A percentile compares a stretch with the other conserved stretches of the same genome.
These are phyloP conservation scores for Exophiala bonariae DNA, from an alignment of 2,329 filamentous ascomycete species.

Conservation along the genomic window DNA sequence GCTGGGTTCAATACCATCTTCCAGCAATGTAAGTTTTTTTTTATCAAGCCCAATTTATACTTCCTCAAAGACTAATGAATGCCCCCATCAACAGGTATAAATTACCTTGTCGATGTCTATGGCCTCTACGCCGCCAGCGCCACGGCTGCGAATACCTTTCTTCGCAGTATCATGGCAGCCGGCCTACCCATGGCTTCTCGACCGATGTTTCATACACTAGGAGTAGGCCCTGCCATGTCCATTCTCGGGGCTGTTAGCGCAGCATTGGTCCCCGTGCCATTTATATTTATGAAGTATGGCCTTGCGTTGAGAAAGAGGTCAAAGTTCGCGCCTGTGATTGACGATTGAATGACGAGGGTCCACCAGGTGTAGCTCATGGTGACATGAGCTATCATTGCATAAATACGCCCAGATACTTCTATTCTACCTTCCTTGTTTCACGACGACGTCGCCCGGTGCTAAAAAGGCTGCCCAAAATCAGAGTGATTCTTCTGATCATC, in stretches of 20 bases:
- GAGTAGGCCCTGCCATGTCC: slow-evolving; percentile 43
- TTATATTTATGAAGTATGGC: slow-evolving; percentile 47
- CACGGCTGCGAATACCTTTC: slow-evolving; percentile 44
- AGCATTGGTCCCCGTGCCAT: slow-evolving; percentile 44
- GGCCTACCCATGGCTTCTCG: slow-evolving; percentile 37
- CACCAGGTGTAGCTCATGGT: background rate
- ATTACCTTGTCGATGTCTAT: slow-evolving; percentile 46
- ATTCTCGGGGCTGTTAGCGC: slow-evolving; percentile 44
- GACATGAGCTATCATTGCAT: too few relatives aligned
- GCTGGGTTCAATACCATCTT: slow-evolving; percentile 44
- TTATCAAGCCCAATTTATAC: too few relatives aligned
- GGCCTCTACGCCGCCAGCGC: slow-evolving; percentile 42
- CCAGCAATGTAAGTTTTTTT: slow-evolving; percentile 36
- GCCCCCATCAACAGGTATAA: slow-evolving; percentile 39
- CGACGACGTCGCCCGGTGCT: slow-evolving; percentile 1
- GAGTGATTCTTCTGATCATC: background rate
- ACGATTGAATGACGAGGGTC: slow-evolving; percentile 1
- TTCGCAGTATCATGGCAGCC: slow-evolving; percentile 40
- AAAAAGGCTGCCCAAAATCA: background rate
- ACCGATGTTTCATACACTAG: slow-evolving; percentile 43
- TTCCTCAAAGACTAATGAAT: slow-evolving; percentile 2
- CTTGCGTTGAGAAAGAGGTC: slow-evolving; percentile 42
- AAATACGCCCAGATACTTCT: background rate
- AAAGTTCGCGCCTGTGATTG: slow-evolving; percentile 42
- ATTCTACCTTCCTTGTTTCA: slow-evolving; percentile 4